Evolutionary conservation across 2,329 filamentous ascomycete species (phyloP), one percentile per base, ranked within the genome.

Genomic region (Ceratocystis albifundus): DNA sequence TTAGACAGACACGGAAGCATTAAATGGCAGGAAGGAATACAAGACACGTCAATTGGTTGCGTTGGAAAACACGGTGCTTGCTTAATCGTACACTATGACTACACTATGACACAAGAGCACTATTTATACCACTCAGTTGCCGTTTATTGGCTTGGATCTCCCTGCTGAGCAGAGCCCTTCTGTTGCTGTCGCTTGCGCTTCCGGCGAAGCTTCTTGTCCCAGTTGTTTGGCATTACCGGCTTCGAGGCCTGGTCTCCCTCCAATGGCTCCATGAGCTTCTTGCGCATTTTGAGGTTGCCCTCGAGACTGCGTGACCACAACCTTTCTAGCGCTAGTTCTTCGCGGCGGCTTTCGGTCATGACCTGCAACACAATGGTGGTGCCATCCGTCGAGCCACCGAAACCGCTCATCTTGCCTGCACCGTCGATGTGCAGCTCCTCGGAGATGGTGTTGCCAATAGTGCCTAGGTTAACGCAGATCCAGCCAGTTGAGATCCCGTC

Each of bases 401-500:
- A 96, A 0, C 93, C 93, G 44, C 90, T 86, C 67, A 92, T 84
- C 7, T 82, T 79, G 15, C 84, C 80, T 12, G 77, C 75, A 17
- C 78, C 76, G 22, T 80, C 78, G 46, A 80, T 73, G 30, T 78
- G 75, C 10, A 76, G 73, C 15, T 76, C 73, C 69, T 83, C 80
- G 7, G 74, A 72, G 17, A 74, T 71, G n/a, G 80, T 78, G 25
- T 82, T 81, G 55, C 87, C 83, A 0, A 90, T 80, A 17, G 83
- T 83, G 3, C 89, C 90, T 8, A 94, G 82, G 73, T 96, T 95
- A 68, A 97, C 89, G 75, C 94, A 99, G 22, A 99, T 88, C 94
- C 94, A 99, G 8, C 91, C 92, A 0, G 93, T 96, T 12, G 88
- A 87, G 64, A 96, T 89, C 1, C 92, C 93, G 72, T 96, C 90